A percentile compares a stretch with the other conserved stretches of the same genome.
These are phyloP conservation scores for Neurospora sp. DNA, from an alignment of 2,329 filamentous ascomycete species.

Conservation along the genomic window DNA sequence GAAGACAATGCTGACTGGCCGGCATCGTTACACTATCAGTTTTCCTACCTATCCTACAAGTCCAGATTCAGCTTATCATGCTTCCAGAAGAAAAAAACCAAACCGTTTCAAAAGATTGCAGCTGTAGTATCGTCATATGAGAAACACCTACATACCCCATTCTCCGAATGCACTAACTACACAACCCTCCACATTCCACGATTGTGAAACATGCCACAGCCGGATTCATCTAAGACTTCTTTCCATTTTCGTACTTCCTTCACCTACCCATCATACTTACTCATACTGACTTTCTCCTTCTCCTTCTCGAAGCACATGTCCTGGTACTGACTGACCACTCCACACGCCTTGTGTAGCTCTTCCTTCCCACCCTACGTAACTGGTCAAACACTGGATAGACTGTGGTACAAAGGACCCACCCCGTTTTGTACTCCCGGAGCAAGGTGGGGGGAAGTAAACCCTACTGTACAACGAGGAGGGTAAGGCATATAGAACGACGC, in stretches of 20 bases:
- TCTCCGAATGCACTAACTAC: background rate
- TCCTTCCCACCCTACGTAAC: background rate
- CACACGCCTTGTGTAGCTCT: background rate
- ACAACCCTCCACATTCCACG: background rate
- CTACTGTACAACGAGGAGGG: background rate
- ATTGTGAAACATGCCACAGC: background rate
- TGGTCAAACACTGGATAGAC: background rate
- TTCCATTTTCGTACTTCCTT: background rate
- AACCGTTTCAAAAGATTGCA: too few species aligned
- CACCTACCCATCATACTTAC: too few species aligned
- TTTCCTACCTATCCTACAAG: too few species aligned
- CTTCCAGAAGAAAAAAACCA: too few species aligned
- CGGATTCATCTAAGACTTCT: background rate
- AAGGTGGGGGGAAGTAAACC: background rate
- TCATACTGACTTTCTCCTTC: background rate
- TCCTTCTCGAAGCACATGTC: slow-evolving; percentile 8
- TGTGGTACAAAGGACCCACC: background rate
- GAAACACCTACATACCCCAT: background rate
- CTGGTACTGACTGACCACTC: background rate
- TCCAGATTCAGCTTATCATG: too few species aligned
- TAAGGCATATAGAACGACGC: background rate
- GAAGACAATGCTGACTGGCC: too few species aligned
- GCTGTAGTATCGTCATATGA: too few species aligned
- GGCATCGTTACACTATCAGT: too few species aligned
- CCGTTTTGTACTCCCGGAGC: background rate